Percentiles rank a stretch among this genome's conserved stretches.
These are phyloP conservation scores for Jamesozyma spencerorum DNA, from an alignment of 805 yeast genomes.

Conservation along the genomic window DNA sequence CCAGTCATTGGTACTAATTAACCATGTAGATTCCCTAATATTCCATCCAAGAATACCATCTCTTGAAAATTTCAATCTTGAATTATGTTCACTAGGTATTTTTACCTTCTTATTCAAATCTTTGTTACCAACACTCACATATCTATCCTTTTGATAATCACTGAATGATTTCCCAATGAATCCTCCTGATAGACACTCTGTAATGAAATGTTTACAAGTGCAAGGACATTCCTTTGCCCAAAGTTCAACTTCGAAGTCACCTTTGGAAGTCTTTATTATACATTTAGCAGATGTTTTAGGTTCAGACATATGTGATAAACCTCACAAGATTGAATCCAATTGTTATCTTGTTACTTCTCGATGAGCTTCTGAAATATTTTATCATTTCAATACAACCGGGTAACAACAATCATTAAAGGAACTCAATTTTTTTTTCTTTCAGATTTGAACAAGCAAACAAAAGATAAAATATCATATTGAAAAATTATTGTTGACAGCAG, in stretches of 20 bases:
- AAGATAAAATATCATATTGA: too few relatives aligned
- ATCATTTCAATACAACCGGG: too few relatives aligned
- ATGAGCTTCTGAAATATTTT: too few relatives aligned
- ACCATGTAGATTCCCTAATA: constrained; percentile 27
- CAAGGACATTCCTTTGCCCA: constrained; percentile 63
- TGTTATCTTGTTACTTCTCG: too few relatives aligned
- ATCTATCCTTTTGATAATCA: background rate
- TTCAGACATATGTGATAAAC: constrained; percentile 24
- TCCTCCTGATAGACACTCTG: constrained; percentile 36
- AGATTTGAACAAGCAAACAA: too few relatives aligned
- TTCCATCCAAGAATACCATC: constrained; percentile 52
- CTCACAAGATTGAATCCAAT: too few relatives aligned
- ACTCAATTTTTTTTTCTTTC: too few relatives aligned
- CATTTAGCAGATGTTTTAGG: constrained; percentile 56
- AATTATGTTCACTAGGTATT: constrained; percentile 36
- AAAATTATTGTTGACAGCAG: too few relatives aligned
- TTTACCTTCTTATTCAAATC: background rate
- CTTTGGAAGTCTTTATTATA: constrained; percentile 47
- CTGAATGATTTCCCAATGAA: constrained; percentile 36
- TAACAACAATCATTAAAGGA: too few relatives aligned
- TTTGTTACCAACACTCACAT: background rate
- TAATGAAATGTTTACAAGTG: constrained; percentile 40
- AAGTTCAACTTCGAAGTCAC: constrained; percentile 48
- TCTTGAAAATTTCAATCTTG: constrained; percentile 40
- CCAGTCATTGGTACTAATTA: constrained; percentile 43